Evolutionary conservation across 2,329 filamentous ascomycete genomes (phyloP).

Genomic region (Parastagonospora avenae): DNA sequence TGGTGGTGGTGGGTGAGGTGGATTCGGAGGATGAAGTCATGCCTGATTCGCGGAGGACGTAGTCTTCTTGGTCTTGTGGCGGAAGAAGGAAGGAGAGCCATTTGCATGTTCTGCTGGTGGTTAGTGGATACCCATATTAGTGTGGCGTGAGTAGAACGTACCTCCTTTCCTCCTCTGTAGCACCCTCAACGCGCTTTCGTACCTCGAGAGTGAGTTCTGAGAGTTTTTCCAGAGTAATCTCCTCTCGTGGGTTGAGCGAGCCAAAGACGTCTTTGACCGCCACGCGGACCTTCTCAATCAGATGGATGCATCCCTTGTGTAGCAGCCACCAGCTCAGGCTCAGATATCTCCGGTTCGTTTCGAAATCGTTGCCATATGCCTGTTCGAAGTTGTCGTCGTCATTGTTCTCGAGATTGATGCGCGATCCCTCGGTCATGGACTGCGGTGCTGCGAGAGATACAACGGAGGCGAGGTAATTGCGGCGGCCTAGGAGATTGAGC

Average conservation of each 20-base stretch:
- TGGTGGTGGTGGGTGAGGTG: slow-evolving; percentile 48
- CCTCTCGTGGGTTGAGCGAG: slow-evolving; percentile 84
- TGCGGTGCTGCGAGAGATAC: slow-evolving; percentile 80
- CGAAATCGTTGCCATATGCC: slow-evolving; percentile 88
- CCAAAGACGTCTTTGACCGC: slow-evolving; percentile 91
- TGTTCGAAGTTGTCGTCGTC: slow-evolving; percentile 86
- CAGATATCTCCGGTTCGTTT: slow-evolving; percentile 92
- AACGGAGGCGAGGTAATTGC: slow-evolving; percentile 95
- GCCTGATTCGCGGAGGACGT: slow-evolving; percentile 84
- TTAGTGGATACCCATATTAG: slow-evolving; percentile 10
- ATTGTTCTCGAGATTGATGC: slow-evolving; percentile 89
- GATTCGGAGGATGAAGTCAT: slow-evolving; percentile 58
- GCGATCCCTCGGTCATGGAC: slow-evolving; percentile 67
- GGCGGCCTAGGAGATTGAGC: slow-evolving; percentile 90
- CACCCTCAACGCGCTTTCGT: slow-evolving; percentile 81
- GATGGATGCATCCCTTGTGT: slow-evolving; percentile 83
- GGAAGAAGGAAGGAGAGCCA: slow-evolving; percentile 90
- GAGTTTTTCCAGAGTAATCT: slow-evolving; percentile 80
- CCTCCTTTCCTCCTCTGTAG: slow-evolving; percentile 66
- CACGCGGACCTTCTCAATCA: slow-evolving; percentile 80
- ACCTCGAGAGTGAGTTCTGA: slow-evolving; percentile 82
- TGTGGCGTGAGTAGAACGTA: slow-evolving; percentile 31
- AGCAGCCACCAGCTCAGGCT: slow-evolving; percentile 99
- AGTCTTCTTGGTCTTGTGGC: slow-evolving; percentile 75
- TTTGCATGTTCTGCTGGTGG: slow-evolving; percentile 55